These are phyloP conservation scores for Collybia sp. DNA, from an alignment of 768 basidiomycete genomes.

Conservation along the genomic window DNA sequence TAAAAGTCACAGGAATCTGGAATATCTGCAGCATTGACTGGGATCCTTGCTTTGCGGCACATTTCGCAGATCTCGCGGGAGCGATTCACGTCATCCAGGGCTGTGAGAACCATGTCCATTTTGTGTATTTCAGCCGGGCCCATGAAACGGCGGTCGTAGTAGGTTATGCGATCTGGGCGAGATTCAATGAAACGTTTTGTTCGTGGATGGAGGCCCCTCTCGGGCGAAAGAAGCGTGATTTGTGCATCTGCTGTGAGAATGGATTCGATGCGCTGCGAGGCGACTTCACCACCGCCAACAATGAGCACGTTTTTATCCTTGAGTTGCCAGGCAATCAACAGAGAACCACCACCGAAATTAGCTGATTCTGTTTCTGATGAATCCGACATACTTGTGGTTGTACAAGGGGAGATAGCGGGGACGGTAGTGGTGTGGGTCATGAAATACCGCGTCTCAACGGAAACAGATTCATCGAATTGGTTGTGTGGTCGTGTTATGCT, in stretches of 20 bases:
- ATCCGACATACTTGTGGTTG: not conserved
- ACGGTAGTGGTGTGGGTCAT: too few species aligned
- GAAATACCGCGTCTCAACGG: too few species aligned
- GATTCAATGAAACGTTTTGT: constrained; percentile 48
- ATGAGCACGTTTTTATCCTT: constrained; percentile 79
- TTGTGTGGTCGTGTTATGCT: not conserved
- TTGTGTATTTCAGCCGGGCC: constrained; percentile 62
- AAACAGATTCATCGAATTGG: too few species aligned
- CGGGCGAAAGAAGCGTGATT: constrained; percentile 76
- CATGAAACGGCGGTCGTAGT: constrained; percentile 66
- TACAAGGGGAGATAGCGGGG: too few species aligned
- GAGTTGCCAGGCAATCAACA: constrained; percentile 94
- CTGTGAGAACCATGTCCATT: constrained; percentile 86
- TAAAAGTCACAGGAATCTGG: constrained; percentile 97
- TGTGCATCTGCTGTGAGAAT: constrained; percentile 76
- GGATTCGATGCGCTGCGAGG: constrained; percentile 82
- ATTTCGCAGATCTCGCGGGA: constrained; percentile 70
- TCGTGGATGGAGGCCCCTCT: constrained; percentile 56
- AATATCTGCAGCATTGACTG: constrained; percentile 95
- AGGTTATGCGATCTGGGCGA: constrained; percentile 52
- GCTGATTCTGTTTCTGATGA: constrained; percentile 4
- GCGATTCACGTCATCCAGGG: constrained; percentile 77
- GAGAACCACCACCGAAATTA: constrained; percentile 56
- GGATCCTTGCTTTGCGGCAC: constrained; percentile 66
- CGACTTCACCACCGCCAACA: constrained; percentile 92